Evolutionary conservation across 139 green algal genomes (phyloP), one percentile per base, ranked within the genome.

Genomic region (Tetraselmis striata): DNA sequence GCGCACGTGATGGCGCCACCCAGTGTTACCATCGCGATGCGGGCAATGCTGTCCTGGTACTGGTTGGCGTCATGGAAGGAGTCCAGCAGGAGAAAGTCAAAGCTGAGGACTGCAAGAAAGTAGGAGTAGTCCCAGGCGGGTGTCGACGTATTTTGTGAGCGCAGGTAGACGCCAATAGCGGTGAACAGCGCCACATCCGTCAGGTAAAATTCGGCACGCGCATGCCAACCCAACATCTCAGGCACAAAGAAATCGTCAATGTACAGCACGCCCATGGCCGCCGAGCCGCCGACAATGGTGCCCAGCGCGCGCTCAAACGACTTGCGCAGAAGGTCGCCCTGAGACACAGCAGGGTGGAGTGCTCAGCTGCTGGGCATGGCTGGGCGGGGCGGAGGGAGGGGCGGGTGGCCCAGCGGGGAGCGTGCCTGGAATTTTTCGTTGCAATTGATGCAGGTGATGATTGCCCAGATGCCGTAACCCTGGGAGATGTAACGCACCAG

Each of bases 381-480:
- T n/a, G n/a, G n/a, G n/a, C n/a, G n/a, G n/a, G n/a, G n/a, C n/a
- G n/a, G n/a, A n/a, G n/a, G n/a, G n/a, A n/a, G n/a, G n/a, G n/a
- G n/a, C n/a, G n/a, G n/a, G n/a, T n/a, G n/a, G n/a, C n/a, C n/a
- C n/a, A n/a, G n/a, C n/a, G n/a, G n/a, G n/a, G n/a, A n/a, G n/a
- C n/a, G n/a, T n/a, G n/a, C n/a, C n/a, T 81, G 77, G 26, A 67
- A 29, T 22, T 67, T 81, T 58, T 81, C 77, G 77, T 67, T 81
- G 77, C 77, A 81, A 27, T 81, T 81, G 26, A 81, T 29, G n/a
- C 31, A 59, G n/a, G 77, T 81, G 77, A 81, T 67, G 5, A 81
- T 29, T 2, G 77, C 77, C 77, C 77, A 81, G n/a, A 81, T 29
- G 5, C 77, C 77, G 77, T 81, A 81, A 2, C n/a, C n/a, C 2